These are phyloP conservation scores for Trypanosoma congolense DNA, from an alignment of 208 protist species.

Conservation along the genomic window DNA sequence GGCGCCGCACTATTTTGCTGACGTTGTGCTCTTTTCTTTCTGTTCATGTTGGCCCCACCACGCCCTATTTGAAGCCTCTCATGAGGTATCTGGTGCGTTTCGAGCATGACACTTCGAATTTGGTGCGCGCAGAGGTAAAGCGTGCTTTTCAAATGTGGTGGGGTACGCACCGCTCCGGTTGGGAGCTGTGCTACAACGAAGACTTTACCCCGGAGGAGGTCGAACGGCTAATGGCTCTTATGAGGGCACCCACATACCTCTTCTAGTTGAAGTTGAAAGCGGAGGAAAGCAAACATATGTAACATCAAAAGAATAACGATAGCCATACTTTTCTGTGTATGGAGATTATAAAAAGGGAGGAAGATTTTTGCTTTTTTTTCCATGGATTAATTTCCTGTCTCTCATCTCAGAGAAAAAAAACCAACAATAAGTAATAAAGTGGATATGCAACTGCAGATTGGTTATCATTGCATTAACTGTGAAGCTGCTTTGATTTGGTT, in stretches of 20 bases:
- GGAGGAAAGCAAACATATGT: too few relatives aligned
- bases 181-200: slow-evolving; percentile 58
- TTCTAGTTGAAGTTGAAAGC: slow-evolving; percentile 29
- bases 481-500: too few relatives aligned
- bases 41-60: slow-evolving; percentile 42
- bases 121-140: slow-evolving; percentile 45
- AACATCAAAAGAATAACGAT: too few relatives aligned
- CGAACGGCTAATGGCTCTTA: slow-evolving; percentile 38
- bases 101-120: slow-evolving; percentile 25
- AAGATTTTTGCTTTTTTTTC: neutral
- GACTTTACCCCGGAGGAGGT: slow-evolving; percentile 54
- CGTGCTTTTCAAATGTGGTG: slow-evolving; percentile 75
- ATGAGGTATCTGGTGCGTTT: slow-evolving; percentile 44
- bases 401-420: too few relatives aligned
- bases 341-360: neutral
- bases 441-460: too few relatives aligned
- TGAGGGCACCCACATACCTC: slow-evolving; percentile 54
- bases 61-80: slow-evolving; percentile 49
- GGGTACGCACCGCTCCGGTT: slow-evolving; percentile 63
- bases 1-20: slow-evolving; percentile 43
- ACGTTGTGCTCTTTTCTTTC: slow-evolving; percentile 59
- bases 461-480: too few relatives aligned
- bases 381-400: too few relatives aligned
- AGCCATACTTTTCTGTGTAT: neutral
- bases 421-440: too few relatives aligned